Percentiles rank a stretch among this genome's conserved stretches.
phyloP scores from a whole-genome alignment of 805 yeast genomes.

The Candida boleticola region DNA sequence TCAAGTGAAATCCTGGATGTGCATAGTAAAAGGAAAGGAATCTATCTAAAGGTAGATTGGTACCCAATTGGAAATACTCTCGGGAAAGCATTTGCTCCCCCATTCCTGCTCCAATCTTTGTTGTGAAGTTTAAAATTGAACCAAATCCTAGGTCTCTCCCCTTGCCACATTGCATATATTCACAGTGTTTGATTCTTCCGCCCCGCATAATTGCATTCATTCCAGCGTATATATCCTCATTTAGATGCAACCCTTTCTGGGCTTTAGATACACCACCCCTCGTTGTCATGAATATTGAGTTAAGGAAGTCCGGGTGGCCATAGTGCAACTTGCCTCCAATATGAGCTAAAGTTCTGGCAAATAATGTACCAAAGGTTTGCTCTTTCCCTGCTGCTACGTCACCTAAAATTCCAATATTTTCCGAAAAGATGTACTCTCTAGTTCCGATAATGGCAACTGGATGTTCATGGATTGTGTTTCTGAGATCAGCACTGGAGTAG shows the following conservation, averaged over 20 bases:
- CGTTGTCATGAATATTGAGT: conserved; percentile 73
- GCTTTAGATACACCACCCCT: conserved; percentile 89
- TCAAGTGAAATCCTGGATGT: conserved; percentile 84
- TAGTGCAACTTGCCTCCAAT: conserved; percentile 85
- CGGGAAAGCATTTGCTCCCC: conserved; percentile 86
- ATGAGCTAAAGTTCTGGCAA: conserved; percentile 80
- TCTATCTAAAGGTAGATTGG: conserved; percentile 77
- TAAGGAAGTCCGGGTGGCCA: conserved; percentile 86
- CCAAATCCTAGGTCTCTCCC: conserved; percentile 90
- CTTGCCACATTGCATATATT: conserved; percentile 86
- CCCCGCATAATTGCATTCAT: conserved; percentile 82
- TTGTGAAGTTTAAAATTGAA: conserved; percentile 79
- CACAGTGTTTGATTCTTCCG: conserved; percentile 86
- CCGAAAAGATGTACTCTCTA: conserved; percentile 83
- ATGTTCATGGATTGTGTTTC: conserved; percentile 24
- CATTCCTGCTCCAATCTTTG: conserved; percentile 92
- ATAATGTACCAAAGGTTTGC: conserved; percentile 83
- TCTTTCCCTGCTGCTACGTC: conserved; percentile 91
- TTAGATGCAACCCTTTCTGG: conserved; percentile 80
- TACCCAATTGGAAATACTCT: conserved; percentile 79
- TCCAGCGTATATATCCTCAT: conserved; percentile 88
- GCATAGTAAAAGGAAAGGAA: conserved; percentile 83
- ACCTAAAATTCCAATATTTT: conserved; percentile 81
- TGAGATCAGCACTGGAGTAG: conserved; percentile 17
- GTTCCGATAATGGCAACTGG: conserved; percentile 89